phyloP scores from a whole-genome alignment of 2,329 filamentous ascomycete genomes.

The Hymenoscyphus infarciens region DNA sequence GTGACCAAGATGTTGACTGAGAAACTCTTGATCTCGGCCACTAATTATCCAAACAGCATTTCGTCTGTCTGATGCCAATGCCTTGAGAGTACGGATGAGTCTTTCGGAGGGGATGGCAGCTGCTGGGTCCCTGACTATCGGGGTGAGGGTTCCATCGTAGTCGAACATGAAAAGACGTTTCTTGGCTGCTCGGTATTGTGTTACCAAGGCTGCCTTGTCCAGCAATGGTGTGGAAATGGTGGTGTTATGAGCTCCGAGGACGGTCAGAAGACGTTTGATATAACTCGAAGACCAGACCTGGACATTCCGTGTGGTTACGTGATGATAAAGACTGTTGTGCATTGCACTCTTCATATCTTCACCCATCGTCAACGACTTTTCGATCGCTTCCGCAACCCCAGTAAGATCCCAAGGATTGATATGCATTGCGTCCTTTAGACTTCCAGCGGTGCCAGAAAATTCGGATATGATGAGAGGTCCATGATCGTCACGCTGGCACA shows the following conservation, averaged over 20 bases:
- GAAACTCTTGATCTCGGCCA: slow-evolving; percentile 86
- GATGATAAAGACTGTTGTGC: slow-evolving; percentile 72
- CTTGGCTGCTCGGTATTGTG: slow-evolving; percentile 68
- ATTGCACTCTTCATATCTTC: slow-evolving; percentile 61
- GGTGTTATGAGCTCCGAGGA: slow-evolving; percentile 73
- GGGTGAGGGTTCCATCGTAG: slow-evolving; percentile 94
- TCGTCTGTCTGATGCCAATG: slow-evolving; percentile 71
- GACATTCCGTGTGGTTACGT: slow-evolving; percentile 82
- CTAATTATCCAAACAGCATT: slow-evolving; percentile 99
- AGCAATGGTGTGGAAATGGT: slow-evolving; percentile 76
- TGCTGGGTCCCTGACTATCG: slow-evolving; percentile 88
- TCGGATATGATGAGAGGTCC: slow-evolving; percentile 92
- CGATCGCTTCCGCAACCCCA: slow-evolving; percentile 79
- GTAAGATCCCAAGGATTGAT: slow-evolving; percentile 95
- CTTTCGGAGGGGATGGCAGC: slow-evolving; percentile 84
- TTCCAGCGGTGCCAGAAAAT: slow-evolving; percentile 91
- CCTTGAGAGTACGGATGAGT: slow-evolving; percentile 74
- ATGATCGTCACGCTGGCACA: slow-evolving; percentile 83
- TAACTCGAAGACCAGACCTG: slow-evolving; percentile 82
- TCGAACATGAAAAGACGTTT: slow-evolving; percentile 97
- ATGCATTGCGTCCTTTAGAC: slow-evolving; percentile 79
- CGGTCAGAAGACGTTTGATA: slow-evolving; percentile 73
- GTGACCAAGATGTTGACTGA: slow-evolving; percentile 88
- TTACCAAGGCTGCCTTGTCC: slow-evolving; percentile 68
- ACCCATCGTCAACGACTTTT: slow-evolving; percentile 75